Percentiles rank a stretch among this genome's conserved stretches.
Conservation (phyloP, 2,329 filamentous ascomycete species). For the Didymella pinodella region DNA sequence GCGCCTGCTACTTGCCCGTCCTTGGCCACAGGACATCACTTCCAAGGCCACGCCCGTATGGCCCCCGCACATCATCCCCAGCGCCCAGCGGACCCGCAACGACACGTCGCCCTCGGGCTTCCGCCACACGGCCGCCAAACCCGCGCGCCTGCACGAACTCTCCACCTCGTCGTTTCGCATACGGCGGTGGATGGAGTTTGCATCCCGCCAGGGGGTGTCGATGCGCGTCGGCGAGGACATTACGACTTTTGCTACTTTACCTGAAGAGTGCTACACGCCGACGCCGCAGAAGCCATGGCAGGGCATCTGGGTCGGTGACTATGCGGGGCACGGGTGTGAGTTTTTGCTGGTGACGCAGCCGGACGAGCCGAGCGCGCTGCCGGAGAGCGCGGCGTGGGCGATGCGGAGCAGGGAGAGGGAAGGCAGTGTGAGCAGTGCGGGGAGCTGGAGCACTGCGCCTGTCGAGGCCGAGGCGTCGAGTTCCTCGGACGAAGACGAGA, state of each 20-base stretch:
- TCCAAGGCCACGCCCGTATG: constrained; percentile 63
- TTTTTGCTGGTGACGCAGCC: constrained; percentile 84
- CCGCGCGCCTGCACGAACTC: constrained; percentile 64
- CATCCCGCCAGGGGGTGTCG: constrained; percentile 40
- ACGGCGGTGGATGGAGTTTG: constrained; percentile 77
- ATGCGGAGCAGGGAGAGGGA: constrained; percentile 37
- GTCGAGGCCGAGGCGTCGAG: constrained; percentile 19
- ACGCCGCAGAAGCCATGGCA: constrained; percentile 82
- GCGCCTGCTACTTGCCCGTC: constrained; percentile 71
- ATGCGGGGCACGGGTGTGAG: constrained; percentile 86
- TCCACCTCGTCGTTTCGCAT: constrained; percentile 77
- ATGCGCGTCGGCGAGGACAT: constrained; percentile 62
- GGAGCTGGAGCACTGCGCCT: constrained; percentile 46
- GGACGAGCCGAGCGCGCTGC: constrained; percentile 58
- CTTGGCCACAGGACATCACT: constrained; percentile 54
- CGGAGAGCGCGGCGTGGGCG: constrained; percentile 43
- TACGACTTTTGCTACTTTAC: constrained; percentile 75
- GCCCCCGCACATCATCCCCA: constrained; percentile 77
- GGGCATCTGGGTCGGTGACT: constrained; percentile 93
- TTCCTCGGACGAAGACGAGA: constrained; percentile 22
- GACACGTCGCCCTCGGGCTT: constrained; percentile 54
- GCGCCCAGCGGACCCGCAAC: constrained; percentile 64
- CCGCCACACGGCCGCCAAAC: constrained; percentile 57
- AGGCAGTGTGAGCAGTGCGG: constrained; percentile 40
- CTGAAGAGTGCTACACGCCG: constrained; percentile 78